Evolutionary conservation across 768 basidiomycete genomes (phyloP).

Genomic region (Boletus edulis): DNA sequence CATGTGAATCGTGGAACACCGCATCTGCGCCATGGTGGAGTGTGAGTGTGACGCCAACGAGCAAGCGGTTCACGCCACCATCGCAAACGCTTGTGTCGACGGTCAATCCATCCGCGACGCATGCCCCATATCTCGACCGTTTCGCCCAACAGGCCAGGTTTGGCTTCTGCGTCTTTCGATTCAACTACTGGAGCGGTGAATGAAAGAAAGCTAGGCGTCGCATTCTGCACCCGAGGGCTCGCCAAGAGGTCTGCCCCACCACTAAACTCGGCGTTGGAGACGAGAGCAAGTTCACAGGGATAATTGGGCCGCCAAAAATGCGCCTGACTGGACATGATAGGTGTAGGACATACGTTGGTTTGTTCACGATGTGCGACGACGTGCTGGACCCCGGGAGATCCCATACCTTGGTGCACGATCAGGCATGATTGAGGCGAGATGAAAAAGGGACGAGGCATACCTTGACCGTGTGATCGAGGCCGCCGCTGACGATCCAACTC

Average conservation of each 20-base stretch:
- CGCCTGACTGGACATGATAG: constrained; percentile 73
- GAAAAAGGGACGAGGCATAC: constrained; percentile 31
- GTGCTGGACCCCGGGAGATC: constrained; percentile 45
- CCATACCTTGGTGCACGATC: constrained; percentile 53
- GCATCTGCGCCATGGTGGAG: constrained; percentile 45
- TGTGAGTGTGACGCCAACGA: background rate
- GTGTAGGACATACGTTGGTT: constrained; percentile 69
- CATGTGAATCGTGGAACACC: constrained; percentile 66
- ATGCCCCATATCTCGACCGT: constrained; percentile 87
- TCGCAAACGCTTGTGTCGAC: constrained; percentile 63
- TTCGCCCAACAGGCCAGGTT: constrained; percentile 39
- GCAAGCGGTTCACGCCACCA: constrained; percentile 55
- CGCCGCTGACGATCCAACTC: constrained; percentile 80
- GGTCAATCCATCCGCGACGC: constrained; percentile 69
- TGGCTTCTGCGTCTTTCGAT: constrained; percentile 17
- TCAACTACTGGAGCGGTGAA: constrained; percentile 8
- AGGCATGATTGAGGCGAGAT: background rate
- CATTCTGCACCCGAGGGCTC: constrained; percentile 28
- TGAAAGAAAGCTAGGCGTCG: constrained; percentile 21
- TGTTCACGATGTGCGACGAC: constrained; percentile 55
- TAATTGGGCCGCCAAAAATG: constrained; percentile 76
- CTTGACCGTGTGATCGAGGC: constrained; percentile 78
- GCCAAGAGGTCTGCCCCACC: constrained; percentile 27
- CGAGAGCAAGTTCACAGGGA: constrained; percentile 72
- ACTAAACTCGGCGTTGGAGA: constrained; percentile 61